Evolutionary conservation across 2,329 filamentous ascomycete species (phyloP), one percentile per base, ranked within the genome.

Genomic region (Leptographium wingfieldii): DNA sequence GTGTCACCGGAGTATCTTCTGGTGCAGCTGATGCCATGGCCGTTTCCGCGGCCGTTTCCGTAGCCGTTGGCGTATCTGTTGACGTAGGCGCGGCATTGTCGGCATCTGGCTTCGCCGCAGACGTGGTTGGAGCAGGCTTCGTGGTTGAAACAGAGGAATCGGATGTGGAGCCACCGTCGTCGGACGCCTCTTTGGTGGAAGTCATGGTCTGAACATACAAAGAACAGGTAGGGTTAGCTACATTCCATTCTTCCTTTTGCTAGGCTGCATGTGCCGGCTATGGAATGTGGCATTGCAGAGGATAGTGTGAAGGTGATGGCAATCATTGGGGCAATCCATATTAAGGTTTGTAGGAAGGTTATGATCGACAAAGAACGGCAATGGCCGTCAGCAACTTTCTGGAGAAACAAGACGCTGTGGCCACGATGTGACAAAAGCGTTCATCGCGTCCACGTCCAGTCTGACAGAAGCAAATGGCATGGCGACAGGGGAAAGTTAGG

Each of bases 1-100:
- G 67, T 0, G 69, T 52, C 9, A 25, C 19, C 19, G 57, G 57
- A 46, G 68, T 68, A n/a, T 58, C 57, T 40, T 61, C 27, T 29
- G 22, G 7, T 19, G 43, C 6, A 46, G 43, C 43, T 5, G 43
- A 9, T 9, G 3, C 16, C 19, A 16, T 43, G 16, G 40, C 40
- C 16, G 40, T n/a, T 16, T 14, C 14, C 40, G 43, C 19, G 16
- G 22, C 27, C 6, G 67, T 29, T 27, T 22, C 19, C 43, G 43
- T 19, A 9, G 43, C 43, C 16, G 43, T n/a, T 3, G 43, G 16
- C 19, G 43, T 46, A 7, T 16, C 43, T 46, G 43, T 7, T n/a
- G 43, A 19, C 43, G 43, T 52, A 31, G 22, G 5, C 16, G 67
- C 62, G 46, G 52, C 61, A 62, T 63, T 65, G 57, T 61, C 65